Base-by-base conservation (phyloP, 208 protist species). In the Leishmania arabica region DNA sequence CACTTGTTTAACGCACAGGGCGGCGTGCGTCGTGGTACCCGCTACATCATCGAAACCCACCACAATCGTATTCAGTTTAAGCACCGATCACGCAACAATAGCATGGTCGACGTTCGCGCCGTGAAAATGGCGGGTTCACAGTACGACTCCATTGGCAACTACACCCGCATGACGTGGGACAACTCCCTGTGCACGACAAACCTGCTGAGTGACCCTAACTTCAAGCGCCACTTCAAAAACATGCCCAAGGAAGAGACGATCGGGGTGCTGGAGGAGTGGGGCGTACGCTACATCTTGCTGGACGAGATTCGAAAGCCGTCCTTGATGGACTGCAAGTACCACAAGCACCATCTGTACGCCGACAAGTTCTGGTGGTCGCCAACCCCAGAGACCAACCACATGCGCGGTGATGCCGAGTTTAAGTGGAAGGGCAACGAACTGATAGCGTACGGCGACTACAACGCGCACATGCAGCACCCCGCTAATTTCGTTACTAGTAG, bases 311-410 rank as follows among this genome's bases (percentile, higher is more conserved):
- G 91, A 31, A 93, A 94, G 84, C 93, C 93, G 24, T 90, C 86
- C 3, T 75, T 96, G 69, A 79, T 91, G 83, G 91, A 96, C 82
- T 86, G 82, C 79, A 93, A 91, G 79, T 96, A 96, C 82, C 87
- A 94, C 84, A 88, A 85, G 66, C 94, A 97, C 74, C 53, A 80
- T 3, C 79, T 97, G 45, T 97, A 92, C 86, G 79, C 90, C 11
- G 80, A 96, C 85, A 97, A 97, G 77, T 97, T 97, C 82, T 86
- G 86, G 40, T 96, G 93, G 87, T 84, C 90, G 8, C 92, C 91
- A 8, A 84, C 91, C 73, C 94, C 94, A 11, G 85, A 91, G 73
- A 95, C 89, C 49, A 93, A 96, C 84, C 83, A 88, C 62, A 82
- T 85, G 78, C 88, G 91, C 40, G 92, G 94, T 9, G 94, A 97